Base-by-base conservation (phyloP, 257 asterid species). In the Solanum appendiculatum region DNA sequence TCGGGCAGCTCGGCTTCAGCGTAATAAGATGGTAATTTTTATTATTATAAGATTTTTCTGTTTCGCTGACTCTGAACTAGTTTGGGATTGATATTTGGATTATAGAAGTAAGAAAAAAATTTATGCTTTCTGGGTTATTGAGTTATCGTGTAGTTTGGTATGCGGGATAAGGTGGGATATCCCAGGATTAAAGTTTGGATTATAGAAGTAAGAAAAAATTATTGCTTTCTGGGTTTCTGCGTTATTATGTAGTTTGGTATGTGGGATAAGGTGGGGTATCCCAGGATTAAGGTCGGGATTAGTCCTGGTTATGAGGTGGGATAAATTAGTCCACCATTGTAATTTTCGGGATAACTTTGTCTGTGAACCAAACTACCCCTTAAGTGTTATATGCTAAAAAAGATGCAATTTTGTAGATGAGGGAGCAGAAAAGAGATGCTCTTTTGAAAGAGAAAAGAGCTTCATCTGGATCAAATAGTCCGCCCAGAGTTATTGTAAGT, bases 401-500 rank as follows among this genome's bases (percentile, higher is more conserved):
- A 48, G 34, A 72, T 86, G 56, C 69, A 73, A 51, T 70, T 83
- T 82, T 91, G 86, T 88, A 97, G 99, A 82, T 93, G 89, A 95
- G 95, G 91, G 98, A 96, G 83, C 96, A 97, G 89, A 96, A 93
- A 89, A 92, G 92, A 85, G 95, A 94, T 1, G 98, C 96, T 4
- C 63, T 93, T 56, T 88, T 94, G 92, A 93, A 94, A 89, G 98
- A 95, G 94, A 97, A 95, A 92, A 94, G 98, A 91, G 95, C 96
- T 51, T 85, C 88, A 20, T 92, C 96, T 6, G 99, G 98, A 77
- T 88, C 96, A 37, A 91, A 89, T 29, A 92, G 96, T 86, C 96
- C 99, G 42, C 99, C 99, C 27, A 97, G 98, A 72, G 94, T 97
- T 86, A 91, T 97, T 87, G 99, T 96, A 88, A 91, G 96, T 86